A percentile compares a stretch with the other conserved stretches of the same genome.
Conservation (phyloP, 75 land plant species). For the Pinus taeda region DNA sequence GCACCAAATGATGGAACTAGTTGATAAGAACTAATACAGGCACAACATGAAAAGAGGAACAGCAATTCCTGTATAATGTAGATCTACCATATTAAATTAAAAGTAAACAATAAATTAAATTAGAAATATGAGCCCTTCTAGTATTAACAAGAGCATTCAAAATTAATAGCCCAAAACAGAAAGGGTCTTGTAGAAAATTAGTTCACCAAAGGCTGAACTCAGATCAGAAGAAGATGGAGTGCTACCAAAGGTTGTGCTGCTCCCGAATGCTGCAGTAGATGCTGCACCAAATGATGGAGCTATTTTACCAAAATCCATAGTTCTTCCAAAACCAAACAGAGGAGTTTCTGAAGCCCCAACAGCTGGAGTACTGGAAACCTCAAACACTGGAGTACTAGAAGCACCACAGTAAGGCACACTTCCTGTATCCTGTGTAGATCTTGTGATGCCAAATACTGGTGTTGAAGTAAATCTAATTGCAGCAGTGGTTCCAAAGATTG, state of each 20-base stretch:
- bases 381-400: conserved; percentile 34
- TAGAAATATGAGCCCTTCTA: background rate
- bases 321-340: conserved; percentile 47
- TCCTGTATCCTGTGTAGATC: conserved; percentile 44
- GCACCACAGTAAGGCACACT: conserved; percentile 42
- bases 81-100: background rate
- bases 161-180: conserved; percentile 15
- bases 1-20: conserved; percentile 34
- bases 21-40: conserved; percentile 4
- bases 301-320: conserved; percentile 14
- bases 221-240: conserved; percentile 31
- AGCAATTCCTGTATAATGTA: background rate
- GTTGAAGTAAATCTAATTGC: conserved; percentile 35
- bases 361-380: conserved; percentile 34
- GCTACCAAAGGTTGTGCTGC: conserved; percentile 46
- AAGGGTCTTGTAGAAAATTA: conserved; percentile 40
- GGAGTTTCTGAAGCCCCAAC: conserved; percentile 38
- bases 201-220: conserved; percentile 43
- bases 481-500: conserved; percentile 35
- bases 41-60: background rate
- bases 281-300: conserved; percentile 32
- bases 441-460: conserved; percentile 31
- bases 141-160: background rate
- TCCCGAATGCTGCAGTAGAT: conserved; percentile 38
- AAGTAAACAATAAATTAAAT: too few species aligned